Percentiles rank a stretch among this genome's conserved stretches.
Evolutionary conservation across 1,139 yeast species (phyloP).

Genomic region (Blastobotrys proliferans): DNA sequence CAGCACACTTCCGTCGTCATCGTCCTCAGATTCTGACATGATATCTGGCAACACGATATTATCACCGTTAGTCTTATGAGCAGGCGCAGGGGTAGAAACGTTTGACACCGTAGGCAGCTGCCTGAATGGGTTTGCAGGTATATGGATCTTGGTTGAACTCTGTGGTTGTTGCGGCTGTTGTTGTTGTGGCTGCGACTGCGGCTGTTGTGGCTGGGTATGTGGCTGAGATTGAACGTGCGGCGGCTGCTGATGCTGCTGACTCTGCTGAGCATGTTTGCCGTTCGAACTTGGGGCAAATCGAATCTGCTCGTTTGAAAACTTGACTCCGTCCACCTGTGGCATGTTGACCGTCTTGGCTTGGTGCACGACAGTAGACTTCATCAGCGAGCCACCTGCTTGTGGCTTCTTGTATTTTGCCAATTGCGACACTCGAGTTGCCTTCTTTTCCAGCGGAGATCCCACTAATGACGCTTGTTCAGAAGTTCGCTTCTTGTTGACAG

Average conservation of each 20-base stretch:
- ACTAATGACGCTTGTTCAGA: conserved; percentile 18
- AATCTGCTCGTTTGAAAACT: conserved; percentile 34
- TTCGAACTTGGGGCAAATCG: conserved; percentile 26
- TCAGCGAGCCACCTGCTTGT: conserved; percentile 22
- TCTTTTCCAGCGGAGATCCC: conserved; percentile 12
- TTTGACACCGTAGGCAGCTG: conserved; percentile 21
- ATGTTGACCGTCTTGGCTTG: conserved; percentile 28
- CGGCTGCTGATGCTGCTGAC: conserved; percentile 12
- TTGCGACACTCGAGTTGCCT: conserved; percentile 13
- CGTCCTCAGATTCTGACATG: conserved; percentile 55
- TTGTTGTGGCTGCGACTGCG: conserved; percentile 12
- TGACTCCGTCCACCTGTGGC: conserved; percentile 36
- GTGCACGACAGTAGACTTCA: conserved; percentile 36
- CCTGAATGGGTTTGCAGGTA: conserved; percentile 16
- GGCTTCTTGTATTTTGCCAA: conserved; percentile 15
- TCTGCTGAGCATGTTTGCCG: not conserved
- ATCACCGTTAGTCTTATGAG: conserved; percentile 17
- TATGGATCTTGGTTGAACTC: not conserved
- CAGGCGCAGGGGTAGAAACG: conserved; percentile 4
- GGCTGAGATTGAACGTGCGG: conserved; percentile 12
- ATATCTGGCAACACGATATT: conserved; percentile 43
- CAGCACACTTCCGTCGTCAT: conserved; percentile 48
- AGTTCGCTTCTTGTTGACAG: conserved; percentile 13
- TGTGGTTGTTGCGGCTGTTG: conserved; percentile 10
- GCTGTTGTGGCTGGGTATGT: not conserved